Evolutionary conservation across 441 rosid species (phyloP).

Genomic region (Flueggea neowawraea): DNA sequence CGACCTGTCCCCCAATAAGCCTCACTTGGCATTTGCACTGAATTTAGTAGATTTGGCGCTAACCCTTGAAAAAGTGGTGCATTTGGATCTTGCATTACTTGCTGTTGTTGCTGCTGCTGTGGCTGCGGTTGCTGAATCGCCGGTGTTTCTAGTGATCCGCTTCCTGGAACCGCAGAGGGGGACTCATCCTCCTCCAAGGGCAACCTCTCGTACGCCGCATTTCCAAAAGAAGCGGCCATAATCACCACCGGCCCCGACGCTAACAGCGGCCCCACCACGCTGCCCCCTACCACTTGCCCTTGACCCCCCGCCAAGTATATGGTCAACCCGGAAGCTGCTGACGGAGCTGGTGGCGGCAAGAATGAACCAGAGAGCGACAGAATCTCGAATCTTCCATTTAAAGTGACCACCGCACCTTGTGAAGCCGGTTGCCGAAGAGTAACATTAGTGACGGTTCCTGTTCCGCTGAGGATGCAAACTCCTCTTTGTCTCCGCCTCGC

Average conservation of each 20-base stretch:
- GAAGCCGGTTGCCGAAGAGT: constrained; percentile 81
- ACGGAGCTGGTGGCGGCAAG: constrained; percentile 87
- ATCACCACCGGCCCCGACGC: constrained; percentile 89
- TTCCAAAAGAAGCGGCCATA: constrained; percentile 82
- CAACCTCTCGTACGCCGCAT: constrained; percentile 85
- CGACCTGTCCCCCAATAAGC: constrained; percentile 70
- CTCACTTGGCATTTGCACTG: constrained; percentile 69
- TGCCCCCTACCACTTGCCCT: constrained; percentile 87
- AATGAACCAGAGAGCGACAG: constrained; percentile 75
- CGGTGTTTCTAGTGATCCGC: constrained; percentile 39
- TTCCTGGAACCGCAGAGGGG: constrained; percentile 17
- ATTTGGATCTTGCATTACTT: constrained; percentile 41
- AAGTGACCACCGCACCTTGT: constrained; percentile 73
- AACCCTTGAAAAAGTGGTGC: constrained; percentile 62
- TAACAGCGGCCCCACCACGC: constrained; percentile 64
- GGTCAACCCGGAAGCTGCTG: constrained; percentile 80
- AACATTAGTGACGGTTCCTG: constrained; percentile 81
- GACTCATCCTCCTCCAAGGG: constrained; percentile 79
- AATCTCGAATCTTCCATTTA: constrained; percentile 85
- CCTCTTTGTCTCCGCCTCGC: constrained; percentile 77
- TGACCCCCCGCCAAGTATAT: constrained; percentile 82
- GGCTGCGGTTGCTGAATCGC: constrained; percentile 10
- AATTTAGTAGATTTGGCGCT: constrained; percentile 68
- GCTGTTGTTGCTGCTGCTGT: constrained; percentile 41
- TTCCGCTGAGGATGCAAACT: constrained; percentile 79